A percentile compares a stretch with the other conserved stretches of the same genome.
Evolutionary conservation across 1,139 yeast genomes (phyloP).

Genomic region (Lodderomyces theae): DNA sequence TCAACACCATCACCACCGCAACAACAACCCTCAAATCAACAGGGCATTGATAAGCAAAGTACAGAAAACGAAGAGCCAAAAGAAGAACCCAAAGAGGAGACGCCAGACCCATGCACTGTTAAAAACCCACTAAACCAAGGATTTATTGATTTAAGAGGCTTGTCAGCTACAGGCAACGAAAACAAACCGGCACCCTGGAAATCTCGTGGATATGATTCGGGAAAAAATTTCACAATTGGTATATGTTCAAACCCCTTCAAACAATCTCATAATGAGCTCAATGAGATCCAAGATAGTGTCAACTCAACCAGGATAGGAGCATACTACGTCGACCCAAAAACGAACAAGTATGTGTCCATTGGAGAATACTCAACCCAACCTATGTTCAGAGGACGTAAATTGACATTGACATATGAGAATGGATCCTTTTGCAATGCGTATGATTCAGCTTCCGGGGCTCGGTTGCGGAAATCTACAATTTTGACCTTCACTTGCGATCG

Average conservation of each 20-base stretch:
- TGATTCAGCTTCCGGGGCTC: conserved; percentile 36
- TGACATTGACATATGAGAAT: conserved; percentile 65
- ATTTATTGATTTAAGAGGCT: conserved; percentile 53
- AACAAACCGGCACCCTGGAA: conserved; percentile 56
- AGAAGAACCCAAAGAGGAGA: conserved; percentile 12
- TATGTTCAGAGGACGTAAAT: conserved; percentile 64
- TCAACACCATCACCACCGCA: too few species aligned
- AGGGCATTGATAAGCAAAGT: not conserved
- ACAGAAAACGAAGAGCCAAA: not conserved
- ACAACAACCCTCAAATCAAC: not conserved
- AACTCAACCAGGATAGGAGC: conserved; percentile 64
- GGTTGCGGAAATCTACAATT: conserved; percentile 58
- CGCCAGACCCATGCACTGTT: conserved; percentile 52
- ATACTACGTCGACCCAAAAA: conserved; percentile 53
- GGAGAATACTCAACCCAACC: conserved; percentile 65
- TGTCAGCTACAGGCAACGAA: conserved; percentile 44
- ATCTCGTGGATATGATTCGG: conserved; percentile 69
- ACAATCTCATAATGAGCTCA: conserved; percentile 25
- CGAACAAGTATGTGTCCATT: conserved; percentile 55
- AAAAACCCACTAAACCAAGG: conserved; percentile 51
- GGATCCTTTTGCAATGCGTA: conserved; percentile 64
- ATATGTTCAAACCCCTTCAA: conserved; percentile 69
- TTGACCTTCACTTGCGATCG: conserved; percentile 79
- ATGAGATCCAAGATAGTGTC: conserved; percentile 36
- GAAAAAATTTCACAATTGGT: conserved; percentile 74